Evolutionary conservation across 768 basidiomycete species (phyloP), one percentile per base, ranked within the genome.

Genomic region (Termitomyces eurrhizus): DNA sequence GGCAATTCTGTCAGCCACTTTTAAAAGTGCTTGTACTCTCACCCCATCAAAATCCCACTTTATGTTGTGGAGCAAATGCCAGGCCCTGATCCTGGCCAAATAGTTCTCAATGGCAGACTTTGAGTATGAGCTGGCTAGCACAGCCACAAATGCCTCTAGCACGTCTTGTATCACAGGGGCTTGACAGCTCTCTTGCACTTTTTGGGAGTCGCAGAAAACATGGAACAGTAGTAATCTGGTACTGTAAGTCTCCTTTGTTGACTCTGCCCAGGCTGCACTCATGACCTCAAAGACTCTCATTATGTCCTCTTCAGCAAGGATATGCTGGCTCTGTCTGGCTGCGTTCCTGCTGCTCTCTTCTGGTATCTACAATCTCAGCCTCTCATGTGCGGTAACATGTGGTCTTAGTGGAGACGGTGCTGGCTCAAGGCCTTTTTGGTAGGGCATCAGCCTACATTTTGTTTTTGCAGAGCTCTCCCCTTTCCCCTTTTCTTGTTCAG

Each of bases 141-240:
- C 63, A 0, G 77, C 46, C 0, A 78, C 8, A 9, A 37, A 37
- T 2, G 36, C 36, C 11, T 37, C 36, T 11, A 37, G 8, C 5
- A 37, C 1, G 9, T 58, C 35, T 77, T 79, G 55, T 2, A 32
- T 52, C 0, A 67, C 70, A 0, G 78, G 80, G 0, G 69, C 69
- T 2, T 74, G 55, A 11, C 70, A 50, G 0, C 18, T 8, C 51
- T 83, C 79, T 2, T 73, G 55, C 2, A 80, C 66, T 29, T 4
- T 29, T 29, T 4, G 2, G 29, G 2, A 29, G 29, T 29, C 29
- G 4, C 29, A 29, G 29, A 3, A 32, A 29, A 3, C 62, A 57
- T 82, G 80, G 46, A 51, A 83, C 0, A 68, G 58, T 0, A 79
- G 67, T 0, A 83, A 67, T 0, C 80, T 76, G 0, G 74, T 57